Conservation (phyloP, 176 grass and related monocot species). For the maize (Zea mays) region DNA sequence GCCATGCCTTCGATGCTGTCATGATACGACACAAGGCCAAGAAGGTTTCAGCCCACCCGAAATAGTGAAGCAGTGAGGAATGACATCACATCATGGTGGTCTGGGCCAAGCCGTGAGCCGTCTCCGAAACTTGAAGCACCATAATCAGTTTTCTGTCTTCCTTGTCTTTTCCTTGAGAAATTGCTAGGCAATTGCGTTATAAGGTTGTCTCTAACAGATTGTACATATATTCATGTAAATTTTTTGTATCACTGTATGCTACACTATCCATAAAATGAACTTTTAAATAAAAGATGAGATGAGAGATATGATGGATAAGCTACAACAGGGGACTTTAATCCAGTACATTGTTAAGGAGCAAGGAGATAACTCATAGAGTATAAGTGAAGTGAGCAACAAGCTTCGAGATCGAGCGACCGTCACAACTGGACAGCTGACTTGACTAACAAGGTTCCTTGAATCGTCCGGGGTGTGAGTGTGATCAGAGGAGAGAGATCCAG, state of each 20-base stretch:
- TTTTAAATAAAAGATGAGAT: neutral
- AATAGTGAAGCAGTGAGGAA: no score
- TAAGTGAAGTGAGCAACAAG: neutral
- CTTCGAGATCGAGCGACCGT: neutral
- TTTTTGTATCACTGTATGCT: no score
- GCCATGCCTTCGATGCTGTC: no score
- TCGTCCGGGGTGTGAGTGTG: neutral
- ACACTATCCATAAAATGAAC: no score
- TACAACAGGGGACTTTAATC: neutral
- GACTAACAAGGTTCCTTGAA: neutral
- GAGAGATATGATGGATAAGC: no score
- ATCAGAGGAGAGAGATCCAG: neutral
- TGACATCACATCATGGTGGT: no score
- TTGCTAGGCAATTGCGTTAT: neutral
- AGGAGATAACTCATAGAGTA: neutral
- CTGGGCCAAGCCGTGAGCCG: no score
- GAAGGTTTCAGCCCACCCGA: no score
- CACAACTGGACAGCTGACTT: constrained; percentile 1
- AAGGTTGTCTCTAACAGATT: neutral
- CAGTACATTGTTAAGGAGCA: neutral
- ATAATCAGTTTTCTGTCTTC: neutral
- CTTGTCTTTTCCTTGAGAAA: neutral
- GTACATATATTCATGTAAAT: no score
- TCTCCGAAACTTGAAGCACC: no score
- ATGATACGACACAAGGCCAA: no score